phyloP scores from a whole-genome alignment of 495 filamentous ascomycete genomes.

The Penicillium bovifimosum region DNA sequence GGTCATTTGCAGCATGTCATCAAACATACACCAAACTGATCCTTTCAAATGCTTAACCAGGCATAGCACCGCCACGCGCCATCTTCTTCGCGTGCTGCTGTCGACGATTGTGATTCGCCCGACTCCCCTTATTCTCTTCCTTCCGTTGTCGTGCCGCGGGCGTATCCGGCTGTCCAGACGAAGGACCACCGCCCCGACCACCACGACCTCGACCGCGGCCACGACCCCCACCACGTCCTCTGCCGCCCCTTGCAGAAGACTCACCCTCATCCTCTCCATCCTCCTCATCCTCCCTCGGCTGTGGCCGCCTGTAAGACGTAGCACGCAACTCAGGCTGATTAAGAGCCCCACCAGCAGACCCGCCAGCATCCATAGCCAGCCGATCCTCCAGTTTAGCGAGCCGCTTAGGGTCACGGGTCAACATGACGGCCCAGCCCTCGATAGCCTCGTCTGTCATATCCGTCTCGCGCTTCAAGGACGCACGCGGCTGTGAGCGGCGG shows the following conservation, averaged over 20 bases:
- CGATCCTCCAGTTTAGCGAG: constrained; percentile 59
- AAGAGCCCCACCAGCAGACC: constrained; percentile 17
- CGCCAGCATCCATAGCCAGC: constrained; percentile 54
- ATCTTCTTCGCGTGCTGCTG: constrained; percentile 76
- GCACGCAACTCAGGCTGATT: constrained; percentile 54
- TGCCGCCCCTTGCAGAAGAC: constrained; percentile 41
- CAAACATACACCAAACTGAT: background rate
- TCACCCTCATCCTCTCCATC: constrained; percentile 24
- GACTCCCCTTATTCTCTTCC: constrained; percentile 69
- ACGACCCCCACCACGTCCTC: constrained; percentile 41
- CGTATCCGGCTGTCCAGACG: constrained; percentile 48
- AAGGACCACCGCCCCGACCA: constrained; percentile 42
- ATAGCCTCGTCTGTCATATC: constrained; percentile 91
- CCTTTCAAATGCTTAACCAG: constrained; percentile 30
- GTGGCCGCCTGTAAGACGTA: constrained; percentile 51
- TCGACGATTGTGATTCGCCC: constrained; percentile 74
- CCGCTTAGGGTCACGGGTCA: constrained; percentile 62
- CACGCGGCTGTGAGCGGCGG: constrained; percentile 55
- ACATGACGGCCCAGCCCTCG: constrained; percentile 90
- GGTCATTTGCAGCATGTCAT: background rate
- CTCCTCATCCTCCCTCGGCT: constrained; percentile 27
- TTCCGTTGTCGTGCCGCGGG: constrained; percentile 63
- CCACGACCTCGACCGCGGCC: constrained; percentile 50
- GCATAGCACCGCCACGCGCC: constrained; percentile 54
- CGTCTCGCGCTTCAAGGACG: constrained; percentile 65